Conservation (phyloP, 441 rosid species). For the Populus hybrid region DNA sequence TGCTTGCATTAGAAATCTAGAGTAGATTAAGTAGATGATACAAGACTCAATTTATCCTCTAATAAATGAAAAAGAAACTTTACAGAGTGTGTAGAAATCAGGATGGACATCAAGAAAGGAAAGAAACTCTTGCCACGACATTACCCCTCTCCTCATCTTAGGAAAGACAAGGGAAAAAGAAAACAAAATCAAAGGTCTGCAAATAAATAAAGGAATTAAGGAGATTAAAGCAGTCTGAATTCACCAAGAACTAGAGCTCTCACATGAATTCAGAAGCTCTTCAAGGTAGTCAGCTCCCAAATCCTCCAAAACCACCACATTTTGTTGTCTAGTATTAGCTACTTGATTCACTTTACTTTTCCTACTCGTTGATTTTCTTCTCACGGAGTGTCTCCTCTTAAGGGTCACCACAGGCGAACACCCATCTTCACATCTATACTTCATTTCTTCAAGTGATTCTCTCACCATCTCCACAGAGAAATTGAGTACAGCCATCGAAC, state of each 20-base stretch:
- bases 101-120: too few species aligned
- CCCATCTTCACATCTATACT: constrained; percentile 59
- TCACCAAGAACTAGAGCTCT: constrained; percentile 5
- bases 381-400: constrained; percentile 63
- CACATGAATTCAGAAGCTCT: constrained; percentile 49
- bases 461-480: constrained; percentile 66
- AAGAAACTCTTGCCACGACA: too few species aligned
- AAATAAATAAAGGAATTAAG: neutral
- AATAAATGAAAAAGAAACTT: too few species aligned
- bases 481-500: constrained; percentile 62
- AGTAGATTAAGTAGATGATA: too few species aligned
- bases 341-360: constrained; percentile 20
- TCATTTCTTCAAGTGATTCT: constrained; percentile 69
- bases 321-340: constrained; percentile 23
- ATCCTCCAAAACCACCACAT: constrained; percentile 67
- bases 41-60: too few species aligned
- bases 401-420: constrained; percentile 80
- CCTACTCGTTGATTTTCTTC: constrained; percentile 43
- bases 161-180: too few species aligned
- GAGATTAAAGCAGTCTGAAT: neutral
- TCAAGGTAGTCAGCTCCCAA: constrained; percentile 73
- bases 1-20: too few species aligned
- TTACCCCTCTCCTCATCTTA: too few species aligned
- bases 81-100: too few species aligned
- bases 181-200: neutral